These are phyloP conservation scores for Canna indica DNA, from an alignment of 176 grass and related monocot genomes.

Conservation along the genomic window DNA sequence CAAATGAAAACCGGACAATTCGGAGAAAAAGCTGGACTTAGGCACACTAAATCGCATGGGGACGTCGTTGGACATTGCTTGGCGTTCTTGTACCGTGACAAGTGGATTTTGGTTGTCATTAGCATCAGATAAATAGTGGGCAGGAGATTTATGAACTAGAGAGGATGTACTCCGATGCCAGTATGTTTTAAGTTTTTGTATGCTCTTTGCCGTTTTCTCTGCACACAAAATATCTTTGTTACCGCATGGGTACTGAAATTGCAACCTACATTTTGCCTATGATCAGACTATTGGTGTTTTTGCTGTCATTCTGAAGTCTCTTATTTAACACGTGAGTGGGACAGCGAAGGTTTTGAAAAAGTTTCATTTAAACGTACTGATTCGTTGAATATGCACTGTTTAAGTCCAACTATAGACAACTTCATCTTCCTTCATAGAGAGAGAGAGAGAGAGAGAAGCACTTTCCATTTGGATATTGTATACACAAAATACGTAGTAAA, in stretches of 20 bases:
- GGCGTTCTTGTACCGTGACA: background rate
- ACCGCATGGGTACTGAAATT: background rate
- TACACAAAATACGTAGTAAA: too few species aligned
- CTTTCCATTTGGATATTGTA: too few species aligned
- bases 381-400: too few species aligned
- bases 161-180: background rate
- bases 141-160: background rate
- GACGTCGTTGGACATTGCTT: background rate
- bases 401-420: too few species aligned
- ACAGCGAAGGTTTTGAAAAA: too few species aligned
- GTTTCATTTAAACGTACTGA: too few species aligned
- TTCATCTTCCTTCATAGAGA: too few species aligned
- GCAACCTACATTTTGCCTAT: too few species aligned
- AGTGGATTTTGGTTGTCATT: background rate
- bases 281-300: too few species aligned
- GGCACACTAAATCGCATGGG: background rate
- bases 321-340: too few species aligned
- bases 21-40: background rate
- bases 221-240: background rate
- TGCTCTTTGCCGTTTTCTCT: background rate
- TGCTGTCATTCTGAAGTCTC: too few species aligned
- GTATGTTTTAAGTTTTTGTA: background rate
- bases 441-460: too few species aligned
- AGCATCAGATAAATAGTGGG: background rate
- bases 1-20: background rate